A percentile compares a stretch with the other conserved stretches of the same genome.
phyloP scores from a whole-genome alignment of 2,329 filamentous ascomycete species.

The Colletotrichum tanaceti region DNA sequence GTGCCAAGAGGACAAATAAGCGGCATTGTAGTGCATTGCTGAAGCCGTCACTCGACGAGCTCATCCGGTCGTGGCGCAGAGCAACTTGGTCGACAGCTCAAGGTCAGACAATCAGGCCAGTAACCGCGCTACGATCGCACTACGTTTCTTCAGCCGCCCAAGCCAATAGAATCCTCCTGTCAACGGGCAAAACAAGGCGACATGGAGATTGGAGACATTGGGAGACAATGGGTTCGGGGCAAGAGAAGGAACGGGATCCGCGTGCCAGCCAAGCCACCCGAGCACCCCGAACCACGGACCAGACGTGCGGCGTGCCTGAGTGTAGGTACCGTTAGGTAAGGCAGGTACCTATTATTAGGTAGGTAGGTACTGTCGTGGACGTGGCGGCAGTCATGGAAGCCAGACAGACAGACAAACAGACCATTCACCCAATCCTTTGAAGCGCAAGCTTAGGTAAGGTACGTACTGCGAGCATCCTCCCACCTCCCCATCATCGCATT shows the following conservation, averaged over 20 bases:
- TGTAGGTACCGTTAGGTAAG: too few relatives aligned
- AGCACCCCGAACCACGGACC: slow-evolving; percentile 33
- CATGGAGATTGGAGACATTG: slow-evolving; percentile 1
- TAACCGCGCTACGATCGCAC: slow-evolving; percentile 5
- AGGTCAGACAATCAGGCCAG: slow-evolving; percentile 11
- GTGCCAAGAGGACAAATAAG: slow-evolving; percentile 14
- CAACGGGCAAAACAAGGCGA: background rate
- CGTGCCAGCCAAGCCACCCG: slow-evolving; percentile 36
- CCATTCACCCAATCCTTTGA: background rate
- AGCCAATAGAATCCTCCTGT: slow-evolving; percentile 20
- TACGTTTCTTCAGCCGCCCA: slow-evolving; percentile 31
- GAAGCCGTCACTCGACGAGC: background rate
- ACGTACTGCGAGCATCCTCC: background rate
- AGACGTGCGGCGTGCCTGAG: slow-evolving; percentile 16
- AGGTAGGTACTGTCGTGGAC: too few relatives aligned
- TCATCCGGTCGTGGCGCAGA: slow-evolving; percentile 16
- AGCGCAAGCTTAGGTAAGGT: background rate
- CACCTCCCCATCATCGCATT: background rate
- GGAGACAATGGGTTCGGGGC: background rate
- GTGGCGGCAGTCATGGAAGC: slow-evolving; percentile 5
- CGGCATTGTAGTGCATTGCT: slow-evolving; percentile 7
- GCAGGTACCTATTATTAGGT: too few relatives aligned
- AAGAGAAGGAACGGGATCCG: background rate
- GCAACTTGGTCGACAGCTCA: slow-evolving; percentile 12
- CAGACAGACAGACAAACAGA: background rate